Conservation (phyloP, 2,329 filamentous ascomycete species). For the Grosmannia penicillata region DNA sequence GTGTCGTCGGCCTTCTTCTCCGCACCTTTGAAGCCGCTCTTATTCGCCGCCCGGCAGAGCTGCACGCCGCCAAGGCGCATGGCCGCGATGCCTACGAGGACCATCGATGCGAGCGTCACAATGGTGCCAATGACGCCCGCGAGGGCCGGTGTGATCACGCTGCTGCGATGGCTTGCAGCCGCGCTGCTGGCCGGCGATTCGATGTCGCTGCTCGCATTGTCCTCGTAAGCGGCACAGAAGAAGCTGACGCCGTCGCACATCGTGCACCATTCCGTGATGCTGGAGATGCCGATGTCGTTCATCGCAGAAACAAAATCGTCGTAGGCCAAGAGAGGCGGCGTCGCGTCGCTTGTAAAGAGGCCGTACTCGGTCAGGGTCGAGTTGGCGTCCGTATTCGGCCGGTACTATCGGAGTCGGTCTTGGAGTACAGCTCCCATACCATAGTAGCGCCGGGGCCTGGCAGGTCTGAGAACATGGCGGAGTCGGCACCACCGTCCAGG, state of each 20-base stretch:
- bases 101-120: slow-evolving; percentile 20
- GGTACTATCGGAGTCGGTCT: slow-evolving; percentile 22
- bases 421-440: slow-evolving; percentile 51
- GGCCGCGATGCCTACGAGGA: slow-evolving; percentile 11
- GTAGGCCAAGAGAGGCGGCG: slow-evolving; percentile 21
- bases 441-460: slow-evolving; percentile 62
- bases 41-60: slow-evolving; percentile 11
- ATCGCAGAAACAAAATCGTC: slow-evolving; percentile 23
- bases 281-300: slow-evolving; percentile 18
- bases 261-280: slow-evolving; percentile 26
- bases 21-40: slow-evolving; percentile 26
- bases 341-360: slow-evolving; percentile 24
- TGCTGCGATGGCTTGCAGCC: not conserved
- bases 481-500: slow-evolving; percentile 34
- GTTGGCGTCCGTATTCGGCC: slow-evolving; percentile 26
- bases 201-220: slow-evolving; percentile 1
- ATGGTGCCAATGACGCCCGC: slow-evolving; percentile 32
- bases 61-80: slow-evolving; percentile 14
- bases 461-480: slow-evolving; percentile 29
- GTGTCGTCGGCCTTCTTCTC: slow-evolving; percentile 29
- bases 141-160: slow-evolving; percentile 20
- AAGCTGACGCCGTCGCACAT: slow-evolving; percentile 21
- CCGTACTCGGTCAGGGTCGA: slow-evolving; percentile 21
- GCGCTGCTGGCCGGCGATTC: not conserved
- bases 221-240: slow-evolving; percentile 21